Evolutionary conservation across 177 flowering plant species (phyloP), one percentile per base, ranked within the genome.

Genomic region (Vitis hybrid): DNA sequence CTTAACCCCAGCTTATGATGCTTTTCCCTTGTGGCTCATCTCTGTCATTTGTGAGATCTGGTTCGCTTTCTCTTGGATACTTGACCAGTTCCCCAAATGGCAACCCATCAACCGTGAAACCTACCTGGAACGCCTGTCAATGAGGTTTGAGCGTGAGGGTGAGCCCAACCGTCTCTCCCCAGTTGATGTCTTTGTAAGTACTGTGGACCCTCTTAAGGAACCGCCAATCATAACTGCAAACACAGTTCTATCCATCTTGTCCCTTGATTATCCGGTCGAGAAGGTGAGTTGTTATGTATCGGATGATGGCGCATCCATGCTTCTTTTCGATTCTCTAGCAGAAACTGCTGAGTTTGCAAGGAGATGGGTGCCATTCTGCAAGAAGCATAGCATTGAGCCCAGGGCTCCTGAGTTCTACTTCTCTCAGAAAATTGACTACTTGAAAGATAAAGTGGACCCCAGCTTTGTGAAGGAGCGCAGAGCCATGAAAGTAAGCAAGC

Each of bases 61-160:
- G 99, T 95, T 95, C 69, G 99, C 90, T 0, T 63, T 93, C 59
- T 95, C 99, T 1, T 95, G 98, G 99, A 89, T 95, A 4, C 97
- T 93, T 17, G 99, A 93, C 70, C 99, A 95, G 78, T 91, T 95
- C 76, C 98, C 99, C 62, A 95, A 93, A 66, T 93, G 98, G 98
- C 65, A 67, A 71, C 99, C 98, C 30, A 89, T 90, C 62, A 86
- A 80, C 72, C 87, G 99, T 0, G 89, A 93, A 71, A 95, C 98
- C 7, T 90, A 95, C 78, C 81, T 95, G 1, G 98, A 95, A 70
- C 92, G 97, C 61, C 82, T 95, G 3, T 75, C 98, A 3, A 17
- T 89, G 54, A 79, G 97, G 66, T 95, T 88, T 66, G 98, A 95
- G 76, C 89, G 91, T 4, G 91, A 87, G 49, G 97, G 97, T 1